Percentiles rank a stretch among this genome's conserved stretches.
phyloP scores from a whole-genome alignment of 1,284 basidiomycete genomes.

The Moesziomyces globuligerus region DNA sequence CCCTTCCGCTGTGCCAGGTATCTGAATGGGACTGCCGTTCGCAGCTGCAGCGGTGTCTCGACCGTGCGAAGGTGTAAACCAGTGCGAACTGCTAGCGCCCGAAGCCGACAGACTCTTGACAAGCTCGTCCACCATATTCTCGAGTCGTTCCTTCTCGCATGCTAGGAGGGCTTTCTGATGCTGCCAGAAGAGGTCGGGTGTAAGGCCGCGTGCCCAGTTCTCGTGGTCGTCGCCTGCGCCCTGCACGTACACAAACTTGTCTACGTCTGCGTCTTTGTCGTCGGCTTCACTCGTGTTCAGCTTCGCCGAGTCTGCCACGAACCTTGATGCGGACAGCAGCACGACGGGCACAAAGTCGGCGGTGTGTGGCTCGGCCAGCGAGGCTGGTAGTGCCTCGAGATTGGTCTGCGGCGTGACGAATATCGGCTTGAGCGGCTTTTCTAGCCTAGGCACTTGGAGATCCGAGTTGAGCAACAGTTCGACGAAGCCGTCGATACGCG shows the following conservation, averaged over 20 bases:
- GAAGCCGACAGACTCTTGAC: constrained; percentile 4
- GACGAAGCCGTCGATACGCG: constrained; percentile 76
- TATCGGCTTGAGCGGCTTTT: constrained; percentile 74
- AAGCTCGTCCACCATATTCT: constrained; percentile 65
- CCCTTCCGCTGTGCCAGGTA: neutral
- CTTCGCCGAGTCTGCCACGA: constrained; percentile 71
- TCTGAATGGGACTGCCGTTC: neutral
- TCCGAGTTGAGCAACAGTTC: constrained; percentile 71
- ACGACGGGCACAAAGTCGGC: constrained; percentile 74
- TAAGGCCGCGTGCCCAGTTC: constrained; percentile 82
- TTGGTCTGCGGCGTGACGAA: constrained; percentile 71
- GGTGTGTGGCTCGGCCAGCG: neutral
- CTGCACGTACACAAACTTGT: constrained; percentile 81
- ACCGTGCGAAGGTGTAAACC: constrained; percentile 29
- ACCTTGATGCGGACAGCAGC: constrained; percentile 81
- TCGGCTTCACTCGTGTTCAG: constrained; percentile 20
- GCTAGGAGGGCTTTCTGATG: constrained; percentile 72
- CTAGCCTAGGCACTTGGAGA: constrained; percentile 66
- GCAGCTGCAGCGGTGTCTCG: too few species aligned
- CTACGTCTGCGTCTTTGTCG: neutral
- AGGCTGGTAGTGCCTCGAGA: neutral
- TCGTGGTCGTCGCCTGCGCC: constrained; percentile 91
- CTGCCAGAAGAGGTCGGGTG: constrained; percentile 78
- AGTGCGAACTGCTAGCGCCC: constrained; percentile 6
- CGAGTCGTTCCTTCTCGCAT: constrained; percentile 70